Evolutionary conservation across 306 rosid species (phyloP), one percentile per base, ranked within the genome.

Genomic region (Bauhinia variegata): DNA sequence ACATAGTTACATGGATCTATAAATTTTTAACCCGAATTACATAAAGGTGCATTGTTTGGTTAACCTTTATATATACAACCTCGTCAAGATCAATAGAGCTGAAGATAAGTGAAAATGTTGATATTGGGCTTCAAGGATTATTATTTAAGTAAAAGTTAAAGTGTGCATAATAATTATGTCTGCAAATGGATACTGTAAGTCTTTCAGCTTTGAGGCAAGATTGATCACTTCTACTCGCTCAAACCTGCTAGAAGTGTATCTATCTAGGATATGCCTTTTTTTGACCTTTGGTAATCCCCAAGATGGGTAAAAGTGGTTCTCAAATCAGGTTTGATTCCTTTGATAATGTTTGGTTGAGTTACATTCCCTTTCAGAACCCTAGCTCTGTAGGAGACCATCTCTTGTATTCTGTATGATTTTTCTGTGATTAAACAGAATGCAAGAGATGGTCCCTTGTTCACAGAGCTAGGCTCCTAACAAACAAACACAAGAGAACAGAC

Each of bases 241-340:
- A 68, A 32, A 48, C 47, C 41, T 32, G 19, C 28, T 16, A 18
- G 15, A 36, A n/a, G 30, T 42, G 23, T 16, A 33, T 68, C 46
- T 31, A 14, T 47, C 63, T 54, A n/a, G 36, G 60, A 17, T 6
- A 37, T 37, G 12, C 7, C 34, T n/a, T 11, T 13, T 4, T 18
- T 12, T 37, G 4, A 15, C 41, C 28, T 47, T 56, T 54, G 65
- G 51, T 54, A 42, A 44, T 44, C 65, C 23, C 18, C 14, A 44
- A 7, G 53, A 47, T 73, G 67, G 54, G 38, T 13, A 38, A 17
- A 11, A 19, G 12, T 13, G 18, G 7, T 50, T 33, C 53, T 19
- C 37, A 9, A 60, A 52, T 57, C 17, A 50, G 34, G 59, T 34
- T 63, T 54, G 48, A 51, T 23, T 23, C 28, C 1, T 23, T 23